Conservation (phyloP, 495 filamentous ascomycete species). For the Sordaria brevicollis region DNA sequence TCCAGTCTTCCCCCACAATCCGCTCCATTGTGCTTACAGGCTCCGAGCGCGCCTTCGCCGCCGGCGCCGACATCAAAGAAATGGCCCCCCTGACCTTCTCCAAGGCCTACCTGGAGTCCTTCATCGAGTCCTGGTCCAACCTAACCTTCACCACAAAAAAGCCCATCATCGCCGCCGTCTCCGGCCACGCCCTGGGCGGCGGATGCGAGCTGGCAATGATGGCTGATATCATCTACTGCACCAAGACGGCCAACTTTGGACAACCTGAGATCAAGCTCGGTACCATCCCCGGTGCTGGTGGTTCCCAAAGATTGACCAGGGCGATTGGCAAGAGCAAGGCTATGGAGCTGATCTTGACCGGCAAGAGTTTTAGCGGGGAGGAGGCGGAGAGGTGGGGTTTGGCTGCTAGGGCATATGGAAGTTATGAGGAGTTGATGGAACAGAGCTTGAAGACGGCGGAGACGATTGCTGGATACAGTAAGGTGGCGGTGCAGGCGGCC, state of each 20-base stretch:
- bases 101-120: constrained; percentile 71
- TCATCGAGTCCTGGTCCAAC: constrained; percentile 87
- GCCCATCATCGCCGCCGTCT: constrained; percentile 86
- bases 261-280: constrained; percentile 96
- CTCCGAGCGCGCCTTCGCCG: constrained; percentile 79
- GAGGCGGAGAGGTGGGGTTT: constrained; percentile 88
- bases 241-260: constrained; percentile 70
- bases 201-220: constrained; percentile 98
- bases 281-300: constrained; percentile 84
- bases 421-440: constrained; percentile 69
- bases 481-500: constrained; percentile 73
- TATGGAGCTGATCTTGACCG: constrained; percentile 92
- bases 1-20: constrained; percentile 60
- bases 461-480: constrained; percentile 73
- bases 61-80: constrained; percentile 97
- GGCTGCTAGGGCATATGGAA: constrained; percentile 72
- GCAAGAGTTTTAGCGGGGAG: constrained; percentile 65
- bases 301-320: constrained; percentile 76
- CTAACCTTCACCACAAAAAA: constrained; percentile 75
- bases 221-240: constrained; percentile 91
- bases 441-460: constrained; percentile 71
- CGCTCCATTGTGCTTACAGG: constrained; percentile 81
- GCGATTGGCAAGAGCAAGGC: constrained; percentile 83
- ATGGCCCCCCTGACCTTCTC: constrained; percentile 87
- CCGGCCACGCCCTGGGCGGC: constrained; percentile 87